Base-by-base conservation (phyloP, 1,139 yeast genomes). In the Nakaseomyces nivariensis region DNA sequence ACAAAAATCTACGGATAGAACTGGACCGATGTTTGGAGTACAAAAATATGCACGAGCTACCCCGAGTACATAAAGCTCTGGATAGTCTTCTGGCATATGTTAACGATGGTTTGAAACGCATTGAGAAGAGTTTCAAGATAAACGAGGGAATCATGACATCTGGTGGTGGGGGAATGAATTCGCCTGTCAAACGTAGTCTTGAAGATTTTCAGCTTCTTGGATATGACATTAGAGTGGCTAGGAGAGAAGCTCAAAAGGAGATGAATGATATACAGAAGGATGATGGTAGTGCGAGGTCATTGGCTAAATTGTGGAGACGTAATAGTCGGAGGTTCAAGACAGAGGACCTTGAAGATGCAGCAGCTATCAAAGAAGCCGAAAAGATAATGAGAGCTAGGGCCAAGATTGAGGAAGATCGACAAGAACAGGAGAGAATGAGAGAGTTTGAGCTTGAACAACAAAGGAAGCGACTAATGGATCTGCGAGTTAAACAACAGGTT, bases 131-230 rank as follows among this genome's bases (percentile, higher is more conserved):
- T 22, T 64, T 53, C 47, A 53, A 49, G 25, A 47, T 61, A 17
- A 47, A 50, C 8, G 53, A 57, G 4, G 51, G 55, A 44, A 44
- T 45, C 13, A 42, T 32, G 17, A 47, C 51, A 32, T 26, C 50
- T 34, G 31, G 50, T 27, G 53, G 36, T 34, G 29, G 50, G 25
- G 53, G 36, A 13, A 38, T 51, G 4, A 48, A 58, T 38, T 43
- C 54, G 22, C 58, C 56, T 4, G 51, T 52, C 25, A 46, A 48
- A 33, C 49, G 43, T 36, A 51, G 49, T 4, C 48, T 62, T 7
- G 65, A 59, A 27, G 61, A 62, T 44, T 51, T 63, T 13, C 60
- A 61, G 34, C 55, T 63, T 11, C 48, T 64, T 1, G 64, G 57
- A 11, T 58, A 58, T 42, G 66, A 63, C 43, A 59, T 64, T 8